Conservation (phyloP, 2,329 filamentous ascomycete species). For the Fusarium coicis region DNA sequence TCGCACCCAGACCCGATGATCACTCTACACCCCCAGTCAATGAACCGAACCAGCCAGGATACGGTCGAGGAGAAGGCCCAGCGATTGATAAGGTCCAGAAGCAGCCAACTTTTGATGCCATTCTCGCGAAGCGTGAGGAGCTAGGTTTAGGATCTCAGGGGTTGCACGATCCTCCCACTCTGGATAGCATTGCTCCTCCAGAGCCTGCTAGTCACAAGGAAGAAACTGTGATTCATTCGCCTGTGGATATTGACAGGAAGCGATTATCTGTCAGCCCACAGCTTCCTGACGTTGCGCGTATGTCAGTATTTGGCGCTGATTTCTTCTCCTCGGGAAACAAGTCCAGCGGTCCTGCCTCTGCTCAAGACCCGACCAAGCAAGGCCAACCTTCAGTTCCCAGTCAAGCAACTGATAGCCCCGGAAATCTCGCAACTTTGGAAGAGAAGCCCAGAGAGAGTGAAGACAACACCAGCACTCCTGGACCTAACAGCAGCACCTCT, state of each 20-base stretch:
- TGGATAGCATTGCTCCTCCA: not conserved
- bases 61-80: slow-evolving; percentile 2
- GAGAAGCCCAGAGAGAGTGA: slow-evolving; percentile 8
- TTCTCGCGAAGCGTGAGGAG: slow-evolving; percentile 33
- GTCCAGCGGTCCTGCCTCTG: slow-evolving; percentile 1
- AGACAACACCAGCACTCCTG: not conserved
- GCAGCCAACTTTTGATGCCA: slow-evolving; percentile 38
- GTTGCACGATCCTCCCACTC: not conserved
- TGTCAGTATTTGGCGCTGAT: slow-evolving; percentile 70
- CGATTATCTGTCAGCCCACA: slow-evolving; percentile 65
- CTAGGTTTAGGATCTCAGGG: not conserved
- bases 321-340: slow-evolving; percentile 58
- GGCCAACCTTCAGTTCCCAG: slow-evolving; percentile 8
- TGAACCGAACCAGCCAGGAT: slow-evolving; percentile 11
- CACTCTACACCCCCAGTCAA: slow-evolving; percentile 42
- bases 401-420: not conserved
- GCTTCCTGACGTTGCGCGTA: slow-evolving; percentile 66
- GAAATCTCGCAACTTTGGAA: slow-evolving; percentile 7
- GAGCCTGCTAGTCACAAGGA: slow-evolving; percentile 2
- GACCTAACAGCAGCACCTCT: not conserved
- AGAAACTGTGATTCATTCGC: slow-evolving; percentile 18
- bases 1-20: slow-evolving; percentile 50
- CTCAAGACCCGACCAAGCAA: slow-evolving; percentile 25
- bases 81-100: slow-evolving; percentile 20
- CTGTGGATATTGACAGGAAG: slow-evolving; percentile 32